Conservation (phyloP, 306 rosid species). For the Prunus armeniaca region DNA sequence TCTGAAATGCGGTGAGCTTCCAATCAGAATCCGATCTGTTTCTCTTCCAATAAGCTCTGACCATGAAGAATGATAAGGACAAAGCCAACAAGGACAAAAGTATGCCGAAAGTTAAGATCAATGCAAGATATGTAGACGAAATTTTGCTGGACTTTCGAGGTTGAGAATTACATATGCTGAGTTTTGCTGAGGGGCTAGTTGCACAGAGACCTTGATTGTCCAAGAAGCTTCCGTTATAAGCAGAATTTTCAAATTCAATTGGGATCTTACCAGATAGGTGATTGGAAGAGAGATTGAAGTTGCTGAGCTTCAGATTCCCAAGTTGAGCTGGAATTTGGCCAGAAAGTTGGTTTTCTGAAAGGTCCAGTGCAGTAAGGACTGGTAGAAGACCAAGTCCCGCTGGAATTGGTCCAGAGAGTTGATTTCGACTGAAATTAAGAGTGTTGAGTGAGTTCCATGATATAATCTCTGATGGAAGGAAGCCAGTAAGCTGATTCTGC, state of each 20-base stretch:
- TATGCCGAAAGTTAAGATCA: constrained; percentile 36
- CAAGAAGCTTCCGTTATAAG: constrained; percentile 50
- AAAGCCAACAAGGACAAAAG: constrained; percentile 19
- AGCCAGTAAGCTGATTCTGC: constrained; percentile 47
- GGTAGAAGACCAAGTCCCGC: constrained; percentile 36
- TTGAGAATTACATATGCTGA: constrained; percentile 36
- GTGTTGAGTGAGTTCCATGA: constrained; percentile 42
- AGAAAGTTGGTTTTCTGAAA: constrained; percentile 61
- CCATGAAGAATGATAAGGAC: constrained; percentile 16
- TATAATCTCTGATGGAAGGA: constrained; percentile 39
- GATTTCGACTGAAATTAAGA: constrained; percentile 49
- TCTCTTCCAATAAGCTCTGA: constrained; percentile 31
- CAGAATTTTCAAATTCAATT: constrained; percentile 34
- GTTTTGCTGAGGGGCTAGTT: constrained; percentile 23
- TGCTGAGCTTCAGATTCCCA: constrained; percentile 4
- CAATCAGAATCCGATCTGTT: constrained; percentile 41
- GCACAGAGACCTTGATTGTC: constrained; percentile 66
- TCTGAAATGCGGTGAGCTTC: constrained; percentile 73
- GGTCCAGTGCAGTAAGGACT: constrained; percentile 47
- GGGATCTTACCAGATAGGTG: constrained; percentile 56
- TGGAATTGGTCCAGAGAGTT: constrained; percentile 50
- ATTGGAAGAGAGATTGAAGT: constrained; percentile 54
- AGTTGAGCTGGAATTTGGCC: constrained; percentile 52
- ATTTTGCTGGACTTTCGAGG: constrained; percentile 28
- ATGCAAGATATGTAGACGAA: constrained; percentile 40